These are phyloP conservation scores for Verruconis gallopava DNA, from an alignment of 2,329 filamentous ascomycete genomes.

Conservation along the genomic window DNA sequence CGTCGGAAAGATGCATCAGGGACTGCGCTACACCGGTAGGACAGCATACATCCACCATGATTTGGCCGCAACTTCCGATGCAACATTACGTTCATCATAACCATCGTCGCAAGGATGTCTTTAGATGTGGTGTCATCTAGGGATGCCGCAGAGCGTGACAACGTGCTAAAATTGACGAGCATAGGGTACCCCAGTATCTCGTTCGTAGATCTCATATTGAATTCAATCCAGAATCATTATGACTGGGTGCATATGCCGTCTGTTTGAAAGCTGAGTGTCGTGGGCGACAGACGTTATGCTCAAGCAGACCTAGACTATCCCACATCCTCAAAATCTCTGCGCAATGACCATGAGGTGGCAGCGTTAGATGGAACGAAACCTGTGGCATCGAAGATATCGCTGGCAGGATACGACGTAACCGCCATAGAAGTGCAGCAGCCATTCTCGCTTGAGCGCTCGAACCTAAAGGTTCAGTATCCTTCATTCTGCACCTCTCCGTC, in stretches of 20 bases:
- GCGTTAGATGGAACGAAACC: background rate
- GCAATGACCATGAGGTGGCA: background rate
- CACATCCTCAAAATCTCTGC: too few relatives aligned
- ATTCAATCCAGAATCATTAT: slow-evolving; percentile 1
- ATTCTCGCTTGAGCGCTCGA: too few relatives aligned
- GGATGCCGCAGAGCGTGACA: slow-evolving; percentile 5
- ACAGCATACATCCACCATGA: too few relatives aligned
- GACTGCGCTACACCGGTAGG: too few relatives aligned
- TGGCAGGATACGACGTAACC: too few relatives aligned
- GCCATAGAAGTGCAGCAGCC: too few relatives aligned
- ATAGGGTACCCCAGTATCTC: slow-evolving; percentile 1
- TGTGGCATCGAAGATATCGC: too few relatives aligned
- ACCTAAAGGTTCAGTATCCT: too few relatives aligned
- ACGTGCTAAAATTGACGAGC: slow-evolving; percentile 6
- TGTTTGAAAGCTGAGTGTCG: slow-evolving; percentile 3
- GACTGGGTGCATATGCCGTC: slow-evolving; percentile 1
- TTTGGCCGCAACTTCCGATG: background rate
- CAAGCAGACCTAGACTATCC: too few relatives aligned
- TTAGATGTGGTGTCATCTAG: background rate
- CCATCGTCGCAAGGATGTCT: too few relatives aligned
- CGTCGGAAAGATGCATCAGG: slow-evolving; percentile 1
- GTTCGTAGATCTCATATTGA: slow-evolving; percentile 6
- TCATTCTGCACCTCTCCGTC: background rate
- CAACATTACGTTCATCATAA: too few relatives aligned
- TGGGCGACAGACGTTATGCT: slow-evolving; percentile 1